Conservation (phyloP, 306 rosid species). For the Mucuna pruriens region DNA sequence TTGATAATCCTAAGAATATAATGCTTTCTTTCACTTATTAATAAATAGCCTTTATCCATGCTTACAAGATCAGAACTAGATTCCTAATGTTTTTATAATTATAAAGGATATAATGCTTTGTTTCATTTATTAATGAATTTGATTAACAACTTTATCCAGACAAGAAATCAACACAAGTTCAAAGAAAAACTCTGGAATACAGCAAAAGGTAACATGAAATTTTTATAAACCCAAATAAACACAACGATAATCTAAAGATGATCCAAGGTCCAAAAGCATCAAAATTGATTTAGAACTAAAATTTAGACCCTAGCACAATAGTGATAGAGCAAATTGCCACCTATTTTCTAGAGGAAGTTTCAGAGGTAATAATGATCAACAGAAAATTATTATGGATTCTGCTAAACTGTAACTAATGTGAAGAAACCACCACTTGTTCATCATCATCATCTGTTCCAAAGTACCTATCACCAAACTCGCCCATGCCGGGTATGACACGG, state of each 20-base stretch:
- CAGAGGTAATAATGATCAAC: conserved; percentile 30
- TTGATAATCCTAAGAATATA: too few species aligned
- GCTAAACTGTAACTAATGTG: conserved; percentile 36
- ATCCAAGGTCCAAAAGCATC: conserved; percentile 34
- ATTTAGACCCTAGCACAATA: conserved; percentile 40
- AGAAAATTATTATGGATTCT: conserved; percentile 33
- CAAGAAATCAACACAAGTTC: not conserved
- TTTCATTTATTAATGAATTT: too few species aligned
- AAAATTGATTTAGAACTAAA: conserved; percentile 50
- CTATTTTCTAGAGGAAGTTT: conserved; percentile 13
- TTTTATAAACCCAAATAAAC: not conserved
- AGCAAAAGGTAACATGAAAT: not conserved
- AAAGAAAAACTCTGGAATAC: not conserved
- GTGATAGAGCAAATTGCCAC: conserved; percentile 32
- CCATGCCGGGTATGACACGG: conserved; percentile 98
- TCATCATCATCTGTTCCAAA: conserved; percentile 96
- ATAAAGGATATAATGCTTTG: too few species aligned
- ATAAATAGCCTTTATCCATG: too few species aligned
- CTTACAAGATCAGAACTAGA: too few species aligned
- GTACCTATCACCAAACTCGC: conserved; percentile 97
- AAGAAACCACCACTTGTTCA: conserved; percentile 50
- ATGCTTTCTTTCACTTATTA: too few species aligned
- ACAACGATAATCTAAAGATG: conserved; percentile 2
- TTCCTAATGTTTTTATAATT: too few species aligned
- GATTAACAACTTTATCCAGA: too few species aligned